Conservation (phyloP, 306 rosid species). For the Mimosa bimucronata region DNA sequence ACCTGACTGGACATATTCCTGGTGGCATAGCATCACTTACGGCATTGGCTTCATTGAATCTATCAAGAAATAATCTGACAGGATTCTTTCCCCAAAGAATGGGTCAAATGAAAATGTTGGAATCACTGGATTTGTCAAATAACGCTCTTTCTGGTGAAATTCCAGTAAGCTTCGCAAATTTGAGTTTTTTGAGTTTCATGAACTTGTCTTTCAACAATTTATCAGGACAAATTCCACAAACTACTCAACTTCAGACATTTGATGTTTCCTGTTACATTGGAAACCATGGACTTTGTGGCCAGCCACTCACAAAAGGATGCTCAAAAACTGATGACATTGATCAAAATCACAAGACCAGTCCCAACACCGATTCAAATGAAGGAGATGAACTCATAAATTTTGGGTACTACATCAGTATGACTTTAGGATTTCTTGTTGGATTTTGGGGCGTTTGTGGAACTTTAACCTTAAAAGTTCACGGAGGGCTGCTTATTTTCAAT, state of each 20-base stretch:
- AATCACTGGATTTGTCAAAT: not conserved
- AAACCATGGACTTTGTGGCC: not conserved
- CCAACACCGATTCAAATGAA: not conserved
- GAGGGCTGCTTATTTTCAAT: not conserved
- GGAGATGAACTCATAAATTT: not conserved
- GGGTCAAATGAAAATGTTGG: not conserved
- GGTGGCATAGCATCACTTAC: not conserved
- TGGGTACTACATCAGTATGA: not conserved
- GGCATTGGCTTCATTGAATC: not conserved
- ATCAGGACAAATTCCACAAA: not conserved
- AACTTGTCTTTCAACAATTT: not conserved
- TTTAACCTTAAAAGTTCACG: not conserved
- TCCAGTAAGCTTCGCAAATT: not conserved
- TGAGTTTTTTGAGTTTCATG: not conserved
- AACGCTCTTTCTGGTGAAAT: not conserved
- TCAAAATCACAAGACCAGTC: not conserved
- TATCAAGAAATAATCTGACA: not conserved
- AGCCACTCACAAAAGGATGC: not conserved
- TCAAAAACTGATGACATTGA: not conserved
- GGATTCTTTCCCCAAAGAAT: not conserved
- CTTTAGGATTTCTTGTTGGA: not conserved
- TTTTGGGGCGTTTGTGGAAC: conserved; percentile 8
- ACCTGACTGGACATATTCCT: not conserved
- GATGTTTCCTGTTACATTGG: not conserved
- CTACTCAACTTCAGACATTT: not conserved